These are phyloP conservation scores for Daedaleopsis sinensis DNA, from an alignment of 768 basidiomycete genomes.

Conservation along the genomic window DNA sequence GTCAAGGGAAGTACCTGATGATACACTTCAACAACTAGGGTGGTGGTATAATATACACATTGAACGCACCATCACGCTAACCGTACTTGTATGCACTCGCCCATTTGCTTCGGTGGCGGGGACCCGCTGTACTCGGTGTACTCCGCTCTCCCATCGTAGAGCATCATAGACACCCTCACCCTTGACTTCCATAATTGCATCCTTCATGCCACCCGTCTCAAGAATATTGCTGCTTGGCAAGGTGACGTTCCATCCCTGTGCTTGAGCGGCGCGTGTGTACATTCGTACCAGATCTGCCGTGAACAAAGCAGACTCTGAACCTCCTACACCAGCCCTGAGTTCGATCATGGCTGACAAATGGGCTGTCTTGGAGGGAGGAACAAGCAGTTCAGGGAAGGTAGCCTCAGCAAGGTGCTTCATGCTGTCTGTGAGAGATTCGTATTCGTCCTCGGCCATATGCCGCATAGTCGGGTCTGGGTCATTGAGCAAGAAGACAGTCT, in stretches of 20 bases:
- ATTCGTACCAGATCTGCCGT: constrained; percentile 76
- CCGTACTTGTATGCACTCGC: constrained; percentile 90
- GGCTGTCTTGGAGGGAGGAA: constrained; percentile 69
- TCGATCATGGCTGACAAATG: constrained; percentile 82
- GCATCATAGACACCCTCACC: constrained; percentile 79
- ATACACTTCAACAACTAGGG: neutral
- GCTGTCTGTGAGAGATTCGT: constrained; percentile 44
- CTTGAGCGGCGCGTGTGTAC: constrained; percentile 70
- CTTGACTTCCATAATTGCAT: constrained; percentile 79
- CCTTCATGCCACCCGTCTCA: constrained; percentile 70
- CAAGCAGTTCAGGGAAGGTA: constrained; percentile 71
- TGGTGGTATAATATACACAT: neutral
- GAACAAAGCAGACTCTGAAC: constrained; percentile 86
- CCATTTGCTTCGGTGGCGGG: constrained; percentile 90
- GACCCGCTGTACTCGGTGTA: constrained; percentile 94
- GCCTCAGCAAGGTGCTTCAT: constrained; percentile 32
- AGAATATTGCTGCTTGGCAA: constrained; percentile 61
- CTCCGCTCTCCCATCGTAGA: constrained; percentile 90
- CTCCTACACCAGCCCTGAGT: constrained; percentile 91
- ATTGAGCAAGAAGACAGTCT: constrained; percentile 59
- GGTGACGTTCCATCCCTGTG: constrained; percentile 61
- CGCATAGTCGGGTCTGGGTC: constrained; percentile 82
- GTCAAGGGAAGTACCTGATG: constrained; percentile 78
- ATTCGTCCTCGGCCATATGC: constrained; percentile 71
- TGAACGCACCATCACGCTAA: constrained; percentile 74